Conservation (phyloP, 2,329 filamentous ascomycete species). For the Phialophora verrucosa region DNA sequence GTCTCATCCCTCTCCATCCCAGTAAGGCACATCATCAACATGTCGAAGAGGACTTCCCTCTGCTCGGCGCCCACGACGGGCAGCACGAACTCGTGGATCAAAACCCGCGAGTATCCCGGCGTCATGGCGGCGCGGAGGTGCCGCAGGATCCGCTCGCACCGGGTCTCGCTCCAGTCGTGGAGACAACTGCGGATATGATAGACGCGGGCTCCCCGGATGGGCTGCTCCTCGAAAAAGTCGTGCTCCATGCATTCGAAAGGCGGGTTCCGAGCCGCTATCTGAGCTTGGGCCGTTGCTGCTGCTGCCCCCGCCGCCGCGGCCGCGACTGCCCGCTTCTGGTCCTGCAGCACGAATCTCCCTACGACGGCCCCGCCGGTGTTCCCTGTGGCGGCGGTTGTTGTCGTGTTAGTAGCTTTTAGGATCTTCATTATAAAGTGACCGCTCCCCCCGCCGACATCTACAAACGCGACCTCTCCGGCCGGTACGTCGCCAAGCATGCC, state of each 20-base stretch:
- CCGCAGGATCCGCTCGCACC: constrained; percentile 1
- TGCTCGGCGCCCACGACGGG: constrained; percentile 6
- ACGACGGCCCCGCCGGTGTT: not conserved
- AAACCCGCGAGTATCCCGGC: constrained; percentile 6
- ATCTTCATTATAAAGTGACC: not conserved
- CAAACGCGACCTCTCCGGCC: not conserved
- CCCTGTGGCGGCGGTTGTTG: too few relatives aligned
- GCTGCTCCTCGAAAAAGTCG: not conserved
- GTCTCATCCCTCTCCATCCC: constrained; percentile 9
- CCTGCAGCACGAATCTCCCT: constrained; percentile 4
- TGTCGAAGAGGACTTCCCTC: constrained; percentile 14
- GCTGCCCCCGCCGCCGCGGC: not conserved
- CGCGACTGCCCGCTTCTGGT: constrained; percentile 1
- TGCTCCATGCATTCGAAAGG: not conserved
- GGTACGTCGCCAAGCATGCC: constrained; percentile 4
- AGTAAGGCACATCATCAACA: constrained; percentile 13
- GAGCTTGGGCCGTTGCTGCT: not conserved
- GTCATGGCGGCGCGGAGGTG: constrained; percentile 4
- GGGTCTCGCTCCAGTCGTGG: not conserved
- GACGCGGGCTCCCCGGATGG: not conserved
- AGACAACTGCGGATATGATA: constrained; percentile 7
- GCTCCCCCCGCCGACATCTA: not conserved
- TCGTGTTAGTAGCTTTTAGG: not conserved
- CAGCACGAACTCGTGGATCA: constrained; percentile 19
- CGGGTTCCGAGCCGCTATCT: not conserved